Evolutionary conservation across 495 filamentous ascomycete species (phyloP), one percentile per base, ranked within the genome.

Genomic region (Aspergillus funiculosus): DNA sequence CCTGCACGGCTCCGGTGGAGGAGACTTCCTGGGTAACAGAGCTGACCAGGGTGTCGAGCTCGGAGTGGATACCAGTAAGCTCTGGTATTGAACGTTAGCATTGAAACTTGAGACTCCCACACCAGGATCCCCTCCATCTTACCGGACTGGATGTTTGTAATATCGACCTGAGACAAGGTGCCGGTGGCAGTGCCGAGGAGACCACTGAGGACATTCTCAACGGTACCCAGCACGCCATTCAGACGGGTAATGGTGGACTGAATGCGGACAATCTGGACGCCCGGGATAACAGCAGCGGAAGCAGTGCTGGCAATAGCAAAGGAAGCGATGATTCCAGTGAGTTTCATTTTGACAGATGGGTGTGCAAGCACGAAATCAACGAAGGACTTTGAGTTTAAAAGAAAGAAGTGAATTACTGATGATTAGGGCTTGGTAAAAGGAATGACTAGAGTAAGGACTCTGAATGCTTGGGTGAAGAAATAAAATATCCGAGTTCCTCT

Each of bases 341-440:
- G 62, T 61, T 69, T 71, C 68, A 69, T 71, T 39, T 36, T 65
- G 46, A 49, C 43, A 43, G 30, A 9, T 43, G 14, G 3, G 14
- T 37, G 32, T 19, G 30, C 37, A 30, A 21, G 25, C 34, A 43
- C 15, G 28, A 43, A 31, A 43, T 26, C 20, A 39, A 39, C n/a
- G 37, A 34, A 25, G 40, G 21, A 49, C 24, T 30, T 44, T 25
- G 36, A 22, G 38, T 46, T 51, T 11, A 27, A 35, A 21, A 42
- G 28, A 43, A 17, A 18, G 19, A n/a, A 54, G 39, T 31, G 47
- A 49, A 25, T 52, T 26, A 43, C 19, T 8, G 24, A 6, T 22
- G 36, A 20, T 39, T 20, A 8, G 17, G 13, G 13, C 18, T 30
- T 42, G 30, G 7, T 28, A 4, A 14, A 62, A 56, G 38, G 57